phyloP scores from a whole-genome alignment of 306 rosid species.

The Corylus avellana region DNA sequence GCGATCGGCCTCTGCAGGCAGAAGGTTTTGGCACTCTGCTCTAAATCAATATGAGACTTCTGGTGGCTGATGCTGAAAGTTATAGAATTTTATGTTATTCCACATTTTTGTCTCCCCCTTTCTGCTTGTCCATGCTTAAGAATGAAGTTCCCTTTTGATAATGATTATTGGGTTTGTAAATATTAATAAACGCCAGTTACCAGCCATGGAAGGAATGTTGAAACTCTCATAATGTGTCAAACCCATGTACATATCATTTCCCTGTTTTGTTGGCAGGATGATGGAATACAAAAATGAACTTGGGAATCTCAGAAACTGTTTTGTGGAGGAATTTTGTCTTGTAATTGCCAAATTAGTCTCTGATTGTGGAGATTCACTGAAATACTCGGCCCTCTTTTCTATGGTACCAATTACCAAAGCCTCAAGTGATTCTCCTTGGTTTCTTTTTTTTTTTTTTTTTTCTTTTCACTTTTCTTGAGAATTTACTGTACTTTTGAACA shows the following conservation, averaged over 20 bases:
- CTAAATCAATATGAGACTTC: slow-evolving; percentile 67
- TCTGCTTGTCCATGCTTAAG: neutral
- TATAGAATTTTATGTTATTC: slow-evolving; percentile 7
- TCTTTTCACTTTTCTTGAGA: too few species aligned
- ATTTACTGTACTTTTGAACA: too few species aligned
- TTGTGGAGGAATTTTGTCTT: slow-evolving; percentile 1
- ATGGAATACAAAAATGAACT: neutral
- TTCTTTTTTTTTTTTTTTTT: too few species aligned
- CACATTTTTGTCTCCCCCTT: slow-evolving; percentile 7
- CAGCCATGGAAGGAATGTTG: neutral
- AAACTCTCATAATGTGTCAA: neutral
- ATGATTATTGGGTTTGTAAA: slow-evolving; percentile 32
- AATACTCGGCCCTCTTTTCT: neutral
- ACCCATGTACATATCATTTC: neutral
- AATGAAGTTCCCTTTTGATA: slow-evolving; percentile 12
- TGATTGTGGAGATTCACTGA: neutral
- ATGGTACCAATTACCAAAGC: too few species aligned
- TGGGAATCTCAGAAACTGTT: neutral
- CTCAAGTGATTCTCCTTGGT: neutral
- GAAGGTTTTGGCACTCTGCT: slow-evolving; percentile 80
- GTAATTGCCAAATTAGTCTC: neutral
- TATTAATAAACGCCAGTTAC: slow-evolving; percentile 13
- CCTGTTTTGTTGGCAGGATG: neutral
- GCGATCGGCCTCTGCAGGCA: slow-evolving; percentile 56
- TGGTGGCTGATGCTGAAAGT: slow-evolving; percentile 53